These are phyloP conservation scores for Trifolium dubium DNA, from an alignment of 306 rosid genomes.

Conservation along the genomic window DNA sequence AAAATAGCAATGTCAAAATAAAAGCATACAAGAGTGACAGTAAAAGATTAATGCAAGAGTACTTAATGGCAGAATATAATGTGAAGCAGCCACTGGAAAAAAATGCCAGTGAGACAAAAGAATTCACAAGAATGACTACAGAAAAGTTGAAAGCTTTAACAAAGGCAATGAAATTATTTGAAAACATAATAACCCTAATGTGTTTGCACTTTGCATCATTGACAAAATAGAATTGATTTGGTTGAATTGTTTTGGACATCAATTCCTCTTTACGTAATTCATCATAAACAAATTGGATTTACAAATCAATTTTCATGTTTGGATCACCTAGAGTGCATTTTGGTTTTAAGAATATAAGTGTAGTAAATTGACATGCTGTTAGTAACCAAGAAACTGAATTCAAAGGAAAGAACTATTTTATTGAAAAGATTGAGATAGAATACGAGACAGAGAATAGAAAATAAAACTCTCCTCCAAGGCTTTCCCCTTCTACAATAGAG, in stretches of 20 bases:
- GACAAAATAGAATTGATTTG: not conserved
- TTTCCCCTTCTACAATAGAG: no score
- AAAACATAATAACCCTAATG: not conserved
- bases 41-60: not conserved
- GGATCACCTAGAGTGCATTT: constrained; percentile 4
- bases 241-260: not conserved
- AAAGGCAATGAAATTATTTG: not conserved
- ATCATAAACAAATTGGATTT: not conserved
- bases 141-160: not conserved
- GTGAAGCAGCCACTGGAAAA: not conserved
- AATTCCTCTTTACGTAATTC: not conserved
- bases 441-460: no score
- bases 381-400: no score
- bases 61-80: not conserved
- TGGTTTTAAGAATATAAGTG: not conserved
- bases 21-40: not conserved
- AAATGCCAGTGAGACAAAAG: not conserved
- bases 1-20: constrained; percentile 1
- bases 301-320: not conserved
- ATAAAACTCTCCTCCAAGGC: no score
- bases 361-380: not conserved
- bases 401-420: no score
- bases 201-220: not conserved
- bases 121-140: not conserved
- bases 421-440: no score